phyloP scores from a whole-genome alignment of 495 filamentous ascomycete genomes.

The Neurospora tetrasperma region DNA sequence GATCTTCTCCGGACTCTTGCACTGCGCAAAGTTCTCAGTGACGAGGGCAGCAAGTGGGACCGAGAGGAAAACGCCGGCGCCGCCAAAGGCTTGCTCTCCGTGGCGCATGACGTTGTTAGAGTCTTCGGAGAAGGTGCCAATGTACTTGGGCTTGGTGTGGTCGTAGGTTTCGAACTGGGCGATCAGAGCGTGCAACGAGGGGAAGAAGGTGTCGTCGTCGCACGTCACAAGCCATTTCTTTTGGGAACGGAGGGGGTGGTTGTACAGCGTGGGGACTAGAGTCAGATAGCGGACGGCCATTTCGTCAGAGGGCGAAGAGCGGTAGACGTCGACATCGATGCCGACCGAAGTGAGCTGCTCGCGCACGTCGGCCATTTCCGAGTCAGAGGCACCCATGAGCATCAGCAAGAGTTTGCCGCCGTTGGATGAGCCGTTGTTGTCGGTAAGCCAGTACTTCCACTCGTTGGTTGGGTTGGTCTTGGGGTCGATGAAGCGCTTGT shows the following conservation, averaged over 20 bases:
- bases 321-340: constrained; percentile 53
- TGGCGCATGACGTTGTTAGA: constrained; percentile 57
- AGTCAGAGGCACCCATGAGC: constrained; percentile 32
- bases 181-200: constrained; percentile 51
- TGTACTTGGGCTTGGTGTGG: constrained; percentile 46
- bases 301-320: constrained; percentile 48
- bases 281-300: constrained; percentile 48
- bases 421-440: constrained; percentile 38
- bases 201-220: constrained; percentile 69
- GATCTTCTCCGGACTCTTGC: constrained; percentile 41
- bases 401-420: constrained; percentile 38
- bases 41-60: constrained; percentile 50
- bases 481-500: constrained; percentile 32
- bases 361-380: constrained; percentile 31
- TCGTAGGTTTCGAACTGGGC: constrained; percentile 42
- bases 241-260: constrained; percentile 38
- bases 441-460: constrained; percentile 40
- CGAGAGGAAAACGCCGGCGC: constrained; percentile 62
- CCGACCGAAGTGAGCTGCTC: constrained; percentile 36
- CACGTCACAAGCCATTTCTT: constrained; percentile 59
- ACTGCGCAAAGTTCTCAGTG: constrained; percentile 45
- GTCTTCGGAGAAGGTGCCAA: constrained; percentile 61
- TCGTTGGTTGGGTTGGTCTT: constrained; percentile 36
- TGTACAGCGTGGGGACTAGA: constrained; percentile 44
- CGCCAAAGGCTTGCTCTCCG: constrained; percentile 62